Percentiles rank a stretch among this genome's conserved stretches.
These are phyloP conservation scores for Boletus rubroflammeus DNA, from an alignment of 768 basidiomycete genomes.

Conservation along the genomic window DNA sequence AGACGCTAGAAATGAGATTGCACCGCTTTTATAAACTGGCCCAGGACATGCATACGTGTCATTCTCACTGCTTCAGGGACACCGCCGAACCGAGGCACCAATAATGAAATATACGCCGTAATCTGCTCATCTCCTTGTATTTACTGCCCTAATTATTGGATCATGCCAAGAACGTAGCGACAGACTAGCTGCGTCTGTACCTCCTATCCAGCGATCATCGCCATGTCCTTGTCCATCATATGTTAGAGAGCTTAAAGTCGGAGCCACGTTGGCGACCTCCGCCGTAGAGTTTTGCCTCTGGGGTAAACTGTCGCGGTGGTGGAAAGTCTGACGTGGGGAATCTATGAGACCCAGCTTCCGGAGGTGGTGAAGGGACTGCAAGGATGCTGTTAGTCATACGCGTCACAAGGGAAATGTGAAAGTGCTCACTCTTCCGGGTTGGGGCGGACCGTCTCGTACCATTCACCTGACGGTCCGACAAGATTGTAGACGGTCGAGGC, in stretches of 20 bases:
- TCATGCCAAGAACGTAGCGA: neutral
- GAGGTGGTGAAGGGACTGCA: constrained; percentile 54
- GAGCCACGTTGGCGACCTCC: constrained; percentile 70
- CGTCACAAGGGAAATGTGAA: neutral
- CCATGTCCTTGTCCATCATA: constrained; percentile 21
- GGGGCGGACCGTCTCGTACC: constrained; percentile 36
- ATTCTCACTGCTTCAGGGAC: neutral
- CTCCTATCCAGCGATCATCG: neutral
- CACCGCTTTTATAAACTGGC: constrained; percentile 23
- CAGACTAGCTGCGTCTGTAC: neutral
- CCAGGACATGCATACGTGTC: constrained; percentile 31
- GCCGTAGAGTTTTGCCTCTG: constrained; percentile 50
- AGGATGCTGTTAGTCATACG: constrained; percentile 13
- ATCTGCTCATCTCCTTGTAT: no score
- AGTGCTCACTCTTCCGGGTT: constrained; percentile 46
- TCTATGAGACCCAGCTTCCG: constrained; percentile 62
- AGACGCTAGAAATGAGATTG: neutral
- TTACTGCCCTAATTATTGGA: no score
- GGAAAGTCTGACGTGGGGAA: constrained; percentile 81
- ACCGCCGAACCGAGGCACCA: neutral
- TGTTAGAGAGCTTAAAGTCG: constrained; percentile 53
- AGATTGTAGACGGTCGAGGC: constrained; percentile 5
- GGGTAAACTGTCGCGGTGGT: constrained; percentile 62
- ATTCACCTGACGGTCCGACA: constrained; percentile 23
- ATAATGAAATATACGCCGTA: neutral